A percentile compares a stretch with the other conserved stretches of the same genome.
phyloP scores from a whole-genome alignment of 306 rosid genomes.

The Trifolium pratense region DNA sequence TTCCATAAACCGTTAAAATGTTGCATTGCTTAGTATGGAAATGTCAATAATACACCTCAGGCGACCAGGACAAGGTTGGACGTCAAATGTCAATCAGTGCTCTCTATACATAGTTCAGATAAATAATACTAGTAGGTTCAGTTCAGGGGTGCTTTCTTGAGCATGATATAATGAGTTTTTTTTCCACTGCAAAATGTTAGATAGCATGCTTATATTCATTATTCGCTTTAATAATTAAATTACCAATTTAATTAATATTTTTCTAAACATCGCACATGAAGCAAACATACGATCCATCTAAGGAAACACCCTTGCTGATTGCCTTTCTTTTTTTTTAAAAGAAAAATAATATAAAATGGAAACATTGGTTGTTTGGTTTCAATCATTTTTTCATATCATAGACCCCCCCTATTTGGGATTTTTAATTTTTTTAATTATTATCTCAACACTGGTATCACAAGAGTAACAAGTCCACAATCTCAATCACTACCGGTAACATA shows the following conservation, averaged over 20 bases:
- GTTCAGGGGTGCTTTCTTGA: not conserved
- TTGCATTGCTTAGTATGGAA: slow-evolving; percentile 36
- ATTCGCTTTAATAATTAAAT: not conserved
- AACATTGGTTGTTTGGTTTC: slow-evolving; percentile 24
- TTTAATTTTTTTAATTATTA: not conserved
- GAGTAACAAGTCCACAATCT: slow-evolving; percentile 26
- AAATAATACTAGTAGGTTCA: no score
- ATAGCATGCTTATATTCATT: not conserved
- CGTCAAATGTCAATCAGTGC: slow-evolving; percentile 20
- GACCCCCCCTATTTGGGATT: not conserved
- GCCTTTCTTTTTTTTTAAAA: not conserved
- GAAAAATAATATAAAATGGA: slow-evolving; percentile 6
- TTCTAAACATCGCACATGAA: slow-evolving; percentile 34
- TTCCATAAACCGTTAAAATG: slow-evolving; percentile 6
- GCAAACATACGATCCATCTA: slow-evolving; percentile 31
- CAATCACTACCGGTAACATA: slow-evolving; percentile 34
- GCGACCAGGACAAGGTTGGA: slow-evolving; percentile 39
- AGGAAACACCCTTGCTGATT: slow-evolving; percentile 11
- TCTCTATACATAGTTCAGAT: slow-evolving; percentile 6
- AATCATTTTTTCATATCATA: slow-evolving; percentile 16
- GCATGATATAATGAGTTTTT: not conserved
- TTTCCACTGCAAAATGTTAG: slow-evolving; percentile 20
- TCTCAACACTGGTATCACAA: not conserved
- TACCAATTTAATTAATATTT: not conserved
- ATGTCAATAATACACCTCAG: slow-evolving; percentile 42